These are phyloP conservation scores for Sporormia fimetaria DNA, from an alignment of 495 filamentous ascomycete species.

Conservation along the genomic window DNA sequence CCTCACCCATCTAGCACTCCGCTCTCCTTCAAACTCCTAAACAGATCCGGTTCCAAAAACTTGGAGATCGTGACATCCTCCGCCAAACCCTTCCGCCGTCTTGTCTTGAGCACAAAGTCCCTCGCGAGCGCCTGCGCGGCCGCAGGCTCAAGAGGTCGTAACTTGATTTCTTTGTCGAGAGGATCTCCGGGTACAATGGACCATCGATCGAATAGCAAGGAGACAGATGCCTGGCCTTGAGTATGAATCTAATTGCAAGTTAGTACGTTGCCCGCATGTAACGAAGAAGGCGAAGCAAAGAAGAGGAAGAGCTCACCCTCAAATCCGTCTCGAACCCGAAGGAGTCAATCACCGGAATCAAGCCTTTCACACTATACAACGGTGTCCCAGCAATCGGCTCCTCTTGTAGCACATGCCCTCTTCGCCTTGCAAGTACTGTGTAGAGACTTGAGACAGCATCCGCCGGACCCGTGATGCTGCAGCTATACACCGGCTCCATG, in stretches of 20 bases:
- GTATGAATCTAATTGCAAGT: constrained; percentile 58
- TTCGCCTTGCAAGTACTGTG: constrained; percentile 75
- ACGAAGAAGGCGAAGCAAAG: not conserved
- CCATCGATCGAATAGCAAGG: constrained; percentile 93
- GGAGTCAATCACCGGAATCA: constrained; percentile 90
- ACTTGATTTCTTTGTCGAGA: constrained; percentile 71
- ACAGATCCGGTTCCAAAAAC: constrained; percentile 89
- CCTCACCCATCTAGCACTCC: constrained; percentile 61
- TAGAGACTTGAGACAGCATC: constrained; percentile 82
- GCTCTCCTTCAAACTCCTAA: constrained; percentile 75
- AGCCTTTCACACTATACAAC: constrained; percentile 79
- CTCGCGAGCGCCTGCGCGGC: constrained; percentile 74
- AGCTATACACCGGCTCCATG: constrained; percentile 91
- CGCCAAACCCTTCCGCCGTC: constrained; percentile 81
- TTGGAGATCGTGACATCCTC: constrained; percentile 94
- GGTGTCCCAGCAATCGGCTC: constrained; percentile 87
- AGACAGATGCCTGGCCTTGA: constrained; percentile 79
- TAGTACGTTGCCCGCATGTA: not conserved
- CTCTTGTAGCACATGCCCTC: constrained; percentile 87
- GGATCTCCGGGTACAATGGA: constrained; percentile 90
- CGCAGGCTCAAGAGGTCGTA: constrained; percentile 78
- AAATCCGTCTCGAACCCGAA: constrained; percentile 98
- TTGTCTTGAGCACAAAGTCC: constrained; percentile 93
- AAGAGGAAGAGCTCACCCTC: constrained; percentile 33
- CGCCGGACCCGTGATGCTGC: constrained; percentile 84